Evolutionary conservation across 208 protist genomes (phyloP), one percentile per base, ranked within the genome.

Genomic region (Strigomonas culicis): DNA sequence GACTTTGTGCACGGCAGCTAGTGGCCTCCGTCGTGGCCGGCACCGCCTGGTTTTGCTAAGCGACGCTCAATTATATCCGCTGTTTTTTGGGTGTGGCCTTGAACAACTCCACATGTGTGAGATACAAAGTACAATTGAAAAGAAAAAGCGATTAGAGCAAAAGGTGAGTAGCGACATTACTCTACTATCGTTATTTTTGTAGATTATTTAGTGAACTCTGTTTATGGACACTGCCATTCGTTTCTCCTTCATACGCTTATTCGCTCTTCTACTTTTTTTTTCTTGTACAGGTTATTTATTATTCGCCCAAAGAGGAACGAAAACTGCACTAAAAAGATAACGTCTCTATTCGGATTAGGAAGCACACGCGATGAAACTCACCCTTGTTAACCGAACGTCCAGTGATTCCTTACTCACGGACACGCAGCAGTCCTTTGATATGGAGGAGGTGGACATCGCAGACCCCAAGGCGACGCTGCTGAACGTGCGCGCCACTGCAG

Each of bases 381-480:
- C 55, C 4, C 74, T 90, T 19, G 80, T 70, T 41, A 87, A 74
- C 57, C 66, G 77, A 21, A 76, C 88, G 22, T 71, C 65, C 39
- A 80, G 70, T 31, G 72, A 77, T 31, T 66, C 62, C 19, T 57
- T 66, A 36, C 63, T 88, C 22, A 13, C 46, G 10, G 34, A 52
- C 25, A n/a, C 58, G 15, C 70, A 80, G 24, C 58, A 60, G 19
- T 69, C 70, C 57, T 69, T 63, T 17, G 53, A 63, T n/a, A 86
- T 68, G 49, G 86, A 92, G 72, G 84, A 93, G 60, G 62, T 95
- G 4, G 67, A 79, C 15, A 81, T 95, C 51, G 65, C 72, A 19
- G 92, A 95, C 60, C 83, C 90, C 11, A 71, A 66, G 1, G 90
- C 90, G 7, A 92, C 80, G 11, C 57, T 95, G 32, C 76, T 77